A percentile compares a stretch with the other conserved stretches of the same genome.
These are phyloP conservation scores for Leccinum subrobustum DNA, from an alignment of 1,284 basidiomycete genomes.

Conservation along the genomic window DNA sequence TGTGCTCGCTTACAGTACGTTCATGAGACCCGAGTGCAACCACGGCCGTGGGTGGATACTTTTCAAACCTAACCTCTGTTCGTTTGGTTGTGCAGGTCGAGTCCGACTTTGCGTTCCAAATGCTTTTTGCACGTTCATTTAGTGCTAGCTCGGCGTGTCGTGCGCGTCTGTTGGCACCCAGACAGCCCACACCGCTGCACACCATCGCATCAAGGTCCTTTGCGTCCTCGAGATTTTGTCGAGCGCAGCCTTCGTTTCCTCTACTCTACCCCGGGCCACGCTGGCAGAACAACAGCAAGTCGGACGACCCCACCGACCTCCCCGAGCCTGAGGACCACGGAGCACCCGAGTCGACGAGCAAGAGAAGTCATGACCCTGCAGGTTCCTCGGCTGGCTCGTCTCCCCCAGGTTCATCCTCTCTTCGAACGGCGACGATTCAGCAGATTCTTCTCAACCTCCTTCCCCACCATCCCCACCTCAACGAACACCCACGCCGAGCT, in stretches of 20 bases:
- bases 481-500: conserved; percentile 44
- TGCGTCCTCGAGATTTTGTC: conserved; percentile 18
- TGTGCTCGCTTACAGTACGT: no score
- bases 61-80: not conserved
- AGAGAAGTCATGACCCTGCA: conserved; percentile 13
- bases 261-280: conserved; percentile 25
- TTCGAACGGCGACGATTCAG: conserved; percentile 30
- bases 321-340: conserved; percentile 22
- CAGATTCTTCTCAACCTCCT: conserved; percentile 22
- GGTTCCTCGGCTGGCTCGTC: conserved; percentile 30
- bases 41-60: not conserved
- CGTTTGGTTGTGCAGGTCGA: conserved; percentile 16
- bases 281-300: conserved; percentile 28
- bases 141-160: conserved; percentile 11
- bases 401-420: conserved; percentile 24
- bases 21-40: no score
- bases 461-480: conserved; percentile 35
- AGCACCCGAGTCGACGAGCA: conserved; percentile 14
- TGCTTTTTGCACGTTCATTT: conserved; percentile 25
- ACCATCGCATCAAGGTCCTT: conserved; percentile 21
- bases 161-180: conserved; percentile 14
- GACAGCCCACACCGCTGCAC: conserved; percentile 10
- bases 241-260: conserved; percentile 23
- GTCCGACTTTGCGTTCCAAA: conserved; percentile 7
- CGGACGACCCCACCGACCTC: conserved; percentile 20